Base-by-base conservation (phyloP, 495 filamentous ascomycete genomes). In the Neurospora africana region DNA sequence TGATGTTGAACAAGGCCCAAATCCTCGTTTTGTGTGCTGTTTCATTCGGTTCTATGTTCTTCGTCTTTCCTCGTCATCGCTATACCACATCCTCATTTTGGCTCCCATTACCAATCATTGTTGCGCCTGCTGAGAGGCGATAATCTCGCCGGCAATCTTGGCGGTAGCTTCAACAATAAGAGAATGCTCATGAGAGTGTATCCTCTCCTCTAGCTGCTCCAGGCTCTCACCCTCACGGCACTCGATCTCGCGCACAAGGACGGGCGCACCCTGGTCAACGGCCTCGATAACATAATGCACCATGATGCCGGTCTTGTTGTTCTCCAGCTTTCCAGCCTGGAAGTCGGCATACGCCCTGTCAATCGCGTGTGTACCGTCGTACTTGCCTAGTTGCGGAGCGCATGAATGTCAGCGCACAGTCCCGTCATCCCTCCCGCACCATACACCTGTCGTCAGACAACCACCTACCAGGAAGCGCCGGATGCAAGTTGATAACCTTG, bases 401-500 rank as follows among this genome's bases (percentile, higher is more conserved):
- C 4, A 41, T 9, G 13, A 36, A 7, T 19, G 15, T 27, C 43
- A 43, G 17, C 61, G 9, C n/a, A 65, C 5, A 67, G 13, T 21
- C 37, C 4, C 15, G 27, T 72, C 2, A 36, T 38, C 27, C 1
- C 36, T 4, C 40, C 17, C 19, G 0, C 41, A 44, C 3, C n/a
- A 4, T 10, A 1, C 13, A 36, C 15, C 11, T 19, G 5, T 21
- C 21, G 15, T 15, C 35, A 19, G 39, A 27, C 37, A 27, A 19
- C 2, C 23, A 58, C 75, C 30, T 75, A 81, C 77, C 81, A 30
- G 89, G 90, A 68, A 95, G 79, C 0, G 92, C 91, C 5, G 93
- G 94, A 79, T 97, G 94, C 69, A 97, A 81, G 78, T 98, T 98
- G 77, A 97, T 93, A 65, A 96, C 89, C 43, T 85, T 87, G 47